phyloP scores from a whole-genome alignment of 148 eudicot genomes.

The Rheum nobile region DNA sequence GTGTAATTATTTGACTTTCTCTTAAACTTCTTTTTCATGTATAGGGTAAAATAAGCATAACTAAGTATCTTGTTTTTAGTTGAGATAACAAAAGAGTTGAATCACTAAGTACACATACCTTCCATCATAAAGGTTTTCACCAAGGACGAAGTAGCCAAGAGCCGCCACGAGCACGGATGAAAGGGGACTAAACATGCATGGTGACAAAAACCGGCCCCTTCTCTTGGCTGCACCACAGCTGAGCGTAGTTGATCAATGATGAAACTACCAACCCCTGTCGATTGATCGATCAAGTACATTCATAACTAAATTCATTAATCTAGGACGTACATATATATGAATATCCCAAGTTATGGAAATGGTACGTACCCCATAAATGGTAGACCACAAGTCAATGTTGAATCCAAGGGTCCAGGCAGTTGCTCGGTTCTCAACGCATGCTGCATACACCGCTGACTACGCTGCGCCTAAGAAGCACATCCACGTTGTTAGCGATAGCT shows the following conservation, averaged over 20 bases:
- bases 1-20: too few relatives aligned
- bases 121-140: conserved; percentile 52
- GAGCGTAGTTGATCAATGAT: conserved; percentile 38
- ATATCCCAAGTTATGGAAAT: too few relatives aligned
- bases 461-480: conserved; percentile 64
- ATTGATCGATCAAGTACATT: background rate
- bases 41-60: too few relatives aligned
- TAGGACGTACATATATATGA: too few relatives aligned
- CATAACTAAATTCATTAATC: background rate
- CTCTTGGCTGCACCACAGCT: conserved; percentile 53
- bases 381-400: conserved; percentile 63
- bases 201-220: conserved; percentile 75
- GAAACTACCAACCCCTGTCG: conserved; percentile 56
- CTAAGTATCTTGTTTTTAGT: too few relatives aligned
- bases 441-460: conserved; percentile 53
- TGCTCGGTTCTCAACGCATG: conserved; percentile 23
- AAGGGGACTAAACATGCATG: conserved; percentile 57
- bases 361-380: conserved; percentile 34
- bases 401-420: conserved; percentile 55
- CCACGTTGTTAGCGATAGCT: conserved; percentile 58
- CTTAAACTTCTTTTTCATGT: too few relatives aligned
- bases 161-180: conserved; percentile 41
- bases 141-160: conserved; percentile 47
- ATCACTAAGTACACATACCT: conserved; percentile 41
- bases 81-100: too few relatives aligned